Evolutionary conservation across 331 rosid species (phyloP).

Genomic region (Pyrus hybrid): DNA sequence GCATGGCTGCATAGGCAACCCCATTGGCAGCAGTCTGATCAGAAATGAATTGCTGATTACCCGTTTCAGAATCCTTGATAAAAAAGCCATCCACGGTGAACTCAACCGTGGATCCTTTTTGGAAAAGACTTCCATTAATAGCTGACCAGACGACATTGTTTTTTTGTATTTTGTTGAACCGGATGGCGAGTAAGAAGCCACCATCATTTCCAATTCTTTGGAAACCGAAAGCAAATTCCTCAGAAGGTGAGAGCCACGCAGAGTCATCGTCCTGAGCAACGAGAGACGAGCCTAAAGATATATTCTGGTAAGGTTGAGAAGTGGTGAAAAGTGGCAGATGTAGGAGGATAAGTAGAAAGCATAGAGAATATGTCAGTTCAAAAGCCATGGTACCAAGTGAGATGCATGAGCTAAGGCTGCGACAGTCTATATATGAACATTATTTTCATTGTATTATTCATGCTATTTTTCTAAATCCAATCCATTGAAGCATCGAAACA

Average conservation of each 20-base stretch:
- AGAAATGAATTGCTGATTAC: background rate
- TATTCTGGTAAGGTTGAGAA: background rate
- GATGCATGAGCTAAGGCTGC: no score
- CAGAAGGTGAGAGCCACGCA: background rate
- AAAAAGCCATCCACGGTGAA: background rate
- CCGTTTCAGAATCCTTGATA: background rate
- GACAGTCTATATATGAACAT: background rate
- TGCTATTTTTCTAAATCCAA: no score
- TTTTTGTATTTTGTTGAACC: conserved; percentile 5
- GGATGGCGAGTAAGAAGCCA: conserved; percentile 9
- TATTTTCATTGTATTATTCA: background rate
- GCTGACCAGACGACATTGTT: conserved; percentile 4
- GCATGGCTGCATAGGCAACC: conserved; percentile 10
- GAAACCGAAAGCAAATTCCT: conserved; percentile 13
- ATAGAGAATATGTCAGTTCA: background rate
- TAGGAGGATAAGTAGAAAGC: background rate
- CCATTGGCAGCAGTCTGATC: background rate
- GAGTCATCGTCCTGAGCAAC: background rate
- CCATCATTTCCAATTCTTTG: background rate
- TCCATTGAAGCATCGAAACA: no score
- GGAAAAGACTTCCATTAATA: background rate
- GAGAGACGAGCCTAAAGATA: background rate
- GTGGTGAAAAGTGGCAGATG: background rate
- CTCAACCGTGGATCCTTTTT: conserved; percentile 6
- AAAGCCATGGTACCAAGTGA: background rate